Percentiles rank a stretch among this genome's conserved stretches.
Evolutionary conservation across 768 basidiomycete species (phyloP).

Genomic region (Pholiota microspora): DNA sequence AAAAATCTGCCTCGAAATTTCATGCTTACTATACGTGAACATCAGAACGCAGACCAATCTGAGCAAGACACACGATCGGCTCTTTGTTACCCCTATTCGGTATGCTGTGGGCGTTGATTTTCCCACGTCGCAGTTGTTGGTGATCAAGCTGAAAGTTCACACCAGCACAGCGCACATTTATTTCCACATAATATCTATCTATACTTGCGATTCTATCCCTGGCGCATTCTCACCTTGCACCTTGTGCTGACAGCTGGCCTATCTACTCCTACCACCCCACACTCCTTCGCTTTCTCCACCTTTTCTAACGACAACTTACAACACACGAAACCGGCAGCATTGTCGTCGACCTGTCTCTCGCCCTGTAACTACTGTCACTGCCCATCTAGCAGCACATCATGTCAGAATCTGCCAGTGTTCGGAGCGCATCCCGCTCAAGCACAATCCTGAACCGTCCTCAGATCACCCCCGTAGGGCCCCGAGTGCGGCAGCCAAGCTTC

Average conservation of each 20-base stretch:
- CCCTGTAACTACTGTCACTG: background rate
- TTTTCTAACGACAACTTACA: background rate
- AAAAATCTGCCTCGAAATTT: no score
- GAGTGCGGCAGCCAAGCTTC: slow-evolving; percentile 21
- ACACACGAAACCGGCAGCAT: background rate
- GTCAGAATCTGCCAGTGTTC: slow-evolving; percentile 28
- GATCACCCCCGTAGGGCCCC: slow-evolving; percentile 25
- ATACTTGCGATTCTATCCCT: background rate
- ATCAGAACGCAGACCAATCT: no score
- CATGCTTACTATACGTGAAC: no score
- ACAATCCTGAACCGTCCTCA: slow-evolving; percentile 27
- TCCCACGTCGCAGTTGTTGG: background rate
- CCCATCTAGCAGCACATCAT: slow-evolving; percentile 15
- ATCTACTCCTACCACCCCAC: background rate
- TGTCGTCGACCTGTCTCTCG: background rate
- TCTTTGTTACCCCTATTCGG: background rate
- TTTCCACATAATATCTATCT: background rate
- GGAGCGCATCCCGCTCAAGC: slow-evolving; percentile 22
- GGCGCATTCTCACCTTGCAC: background rate
- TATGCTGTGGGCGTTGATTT: background rate
- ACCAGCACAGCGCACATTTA: background rate
- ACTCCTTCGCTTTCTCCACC: slow-evolving; percentile 1
- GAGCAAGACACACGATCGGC: no score
- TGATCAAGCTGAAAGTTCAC: background rate
- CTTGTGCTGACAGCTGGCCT: background rate